These are phyloP conservation scores for Neoboletus brunneissimus DNA, from an alignment of 768 basidiomycete species.

Conservation along the genomic window DNA sequence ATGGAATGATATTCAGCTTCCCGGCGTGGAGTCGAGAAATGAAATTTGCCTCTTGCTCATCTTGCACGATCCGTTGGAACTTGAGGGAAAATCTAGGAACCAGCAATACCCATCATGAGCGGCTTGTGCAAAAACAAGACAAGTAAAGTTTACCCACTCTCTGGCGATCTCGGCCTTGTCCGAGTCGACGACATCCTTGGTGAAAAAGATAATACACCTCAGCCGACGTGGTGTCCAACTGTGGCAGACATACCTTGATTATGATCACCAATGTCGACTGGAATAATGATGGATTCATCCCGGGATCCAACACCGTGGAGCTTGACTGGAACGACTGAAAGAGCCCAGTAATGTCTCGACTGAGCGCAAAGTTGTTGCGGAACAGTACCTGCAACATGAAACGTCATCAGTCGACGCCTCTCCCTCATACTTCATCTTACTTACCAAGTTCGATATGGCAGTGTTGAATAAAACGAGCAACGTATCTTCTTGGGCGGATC, in stretches of 20 bases:
- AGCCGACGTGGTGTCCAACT: not conserved
- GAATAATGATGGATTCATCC: slow-evolving; percentile 56
- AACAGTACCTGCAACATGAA: too few species aligned
- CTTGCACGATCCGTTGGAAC: slow-evolving; percentile 59
- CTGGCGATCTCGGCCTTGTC: slow-evolving; percentile 56
- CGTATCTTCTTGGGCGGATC: too few species aligned
- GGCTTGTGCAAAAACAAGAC: not conserved
- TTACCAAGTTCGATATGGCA: too few species aligned
- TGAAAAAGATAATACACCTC: not conserved
- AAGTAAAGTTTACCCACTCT: slow-evolving; percentile 40
- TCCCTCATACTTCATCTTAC: too few species aligned
- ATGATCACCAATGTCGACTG: slow-evolving; percentile 59
- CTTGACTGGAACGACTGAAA: too few species aligned
- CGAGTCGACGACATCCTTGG: slow-evolving; percentile 66
- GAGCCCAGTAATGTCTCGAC: too few species aligned
- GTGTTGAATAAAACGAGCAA: too few species aligned
- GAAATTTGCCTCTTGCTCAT: slow-evolving; percentile 61
- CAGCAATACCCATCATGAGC: not conserved
- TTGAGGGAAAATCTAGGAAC: slow-evolving; percentile 49
- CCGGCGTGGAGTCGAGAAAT: slow-evolving; percentile 59
- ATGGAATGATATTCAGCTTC: slow-evolving; percentile 55
- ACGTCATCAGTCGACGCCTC: too few species aligned
- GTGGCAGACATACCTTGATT: slow-evolving; percentile 45
- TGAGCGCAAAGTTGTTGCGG: too few species aligned
- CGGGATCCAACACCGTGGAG: too few species aligned